These are phyloP conservation scores for Hydnomerulius pinastri DNA, from an alignment of 768 basidiomycete genomes.

Conservation along the genomic window DNA sequence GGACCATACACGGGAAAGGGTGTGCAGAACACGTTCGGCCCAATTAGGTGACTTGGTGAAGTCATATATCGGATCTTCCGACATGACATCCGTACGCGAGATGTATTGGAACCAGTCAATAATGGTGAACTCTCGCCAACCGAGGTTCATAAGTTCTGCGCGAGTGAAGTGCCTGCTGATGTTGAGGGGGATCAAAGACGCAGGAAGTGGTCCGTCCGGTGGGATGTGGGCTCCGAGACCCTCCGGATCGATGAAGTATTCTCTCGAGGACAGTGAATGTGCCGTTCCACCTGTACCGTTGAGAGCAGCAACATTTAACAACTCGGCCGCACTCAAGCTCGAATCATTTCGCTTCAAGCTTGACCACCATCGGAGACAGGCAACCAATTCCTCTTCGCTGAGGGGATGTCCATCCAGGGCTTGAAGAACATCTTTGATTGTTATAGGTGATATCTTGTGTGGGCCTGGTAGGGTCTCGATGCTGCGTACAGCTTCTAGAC, in stretches of 20 bases:
- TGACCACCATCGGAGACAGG: conserved; percentile 11
- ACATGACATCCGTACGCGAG: conserved; percentile 43
- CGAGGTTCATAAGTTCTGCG: conserved; percentile 57
- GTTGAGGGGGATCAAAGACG: conserved; percentile 66
- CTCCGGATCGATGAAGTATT: conserved; percentile 69
- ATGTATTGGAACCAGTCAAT: conserved; percentile 74
- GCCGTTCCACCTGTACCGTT: conserved; percentile 52
- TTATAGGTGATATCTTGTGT: neutral
- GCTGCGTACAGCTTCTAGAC: conserved; percentile 52
- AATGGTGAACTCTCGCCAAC: conserved; percentile 75
- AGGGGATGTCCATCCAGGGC: conserved; percentile 1
- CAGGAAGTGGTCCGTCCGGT: conserved; percentile 75
- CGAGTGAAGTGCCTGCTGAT: conserved; percentile 63
- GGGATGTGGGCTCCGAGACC: conserved; percentile 61
- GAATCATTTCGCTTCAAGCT: neutral
- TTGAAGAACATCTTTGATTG: neutral
- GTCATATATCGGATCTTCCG: conserved; percentile 50
- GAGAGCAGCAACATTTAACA: conserved; percentile 73
- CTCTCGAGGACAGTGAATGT: conserved; percentile 67
- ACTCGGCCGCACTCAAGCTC: conserved; percentile 27
- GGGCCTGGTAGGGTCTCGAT: conserved; percentile 31
- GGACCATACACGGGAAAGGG: conserved; percentile 71
- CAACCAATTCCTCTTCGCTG: conserved; percentile 3
- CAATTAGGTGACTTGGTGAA: conserved; percentile 65
- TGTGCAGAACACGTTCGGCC: conserved; percentile 71